These are phyloP conservation scores for Cenococcum geophilum DNA, from an alignment of 495 filamentous ascomycete species.

Conservation along the genomic window DNA sequence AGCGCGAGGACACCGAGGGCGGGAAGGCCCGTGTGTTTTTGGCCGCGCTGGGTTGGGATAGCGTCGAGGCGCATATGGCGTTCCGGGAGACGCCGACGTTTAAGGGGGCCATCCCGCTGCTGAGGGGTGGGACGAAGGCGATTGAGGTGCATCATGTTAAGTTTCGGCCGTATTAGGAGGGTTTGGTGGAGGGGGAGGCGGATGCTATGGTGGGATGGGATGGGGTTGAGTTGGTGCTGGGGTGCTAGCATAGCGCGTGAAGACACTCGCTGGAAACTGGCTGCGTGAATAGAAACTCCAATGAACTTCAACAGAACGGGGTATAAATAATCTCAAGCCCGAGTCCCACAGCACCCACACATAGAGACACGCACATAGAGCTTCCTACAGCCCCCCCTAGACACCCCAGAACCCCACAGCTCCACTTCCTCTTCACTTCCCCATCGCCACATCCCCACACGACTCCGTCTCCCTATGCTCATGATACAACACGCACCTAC, in stretches of 20 bases:
- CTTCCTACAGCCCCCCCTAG: background rate
- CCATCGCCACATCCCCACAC: conserved; percentile 26
- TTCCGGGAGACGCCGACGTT: conserved; percentile 47
- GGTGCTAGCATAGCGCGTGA: too few relatives aligned
- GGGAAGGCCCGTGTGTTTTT: conserved; percentile 37
- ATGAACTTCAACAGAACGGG: too few relatives aligned
- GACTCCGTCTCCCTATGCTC: conserved; percentile 38
- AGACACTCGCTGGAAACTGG: too few relatives aligned
- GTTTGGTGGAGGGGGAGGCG: background rate
- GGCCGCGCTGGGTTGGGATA: conserved; percentile 50
- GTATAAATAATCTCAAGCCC: too few relatives aligned
- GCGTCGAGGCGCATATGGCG: conserved; percentile 47
- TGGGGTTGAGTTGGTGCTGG: too few relatives aligned
- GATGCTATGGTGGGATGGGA: too few relatives aligned
- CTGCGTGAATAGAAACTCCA: too few relatives aligned
- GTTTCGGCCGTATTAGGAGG: background rate
- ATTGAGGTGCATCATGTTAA: conserved; percentile 18
- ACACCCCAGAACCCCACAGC: conserved; percentile 3
- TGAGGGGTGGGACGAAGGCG: conserved; percentile 23
- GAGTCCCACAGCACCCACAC: background rate
- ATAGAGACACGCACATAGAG: background rate
- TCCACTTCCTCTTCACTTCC: background rate
- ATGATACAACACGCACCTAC: conserved; percentile 39
- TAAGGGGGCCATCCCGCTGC: conserved; percentile 8
- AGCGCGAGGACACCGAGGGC: conserved; percentile 38